A percentile compares a stretch with the other conserved stretches of the same genome.
Evolutionary conservation across 345 rosid genomes (phyloP).

Genomic region (Pseudoturritis turrita): DNA sequence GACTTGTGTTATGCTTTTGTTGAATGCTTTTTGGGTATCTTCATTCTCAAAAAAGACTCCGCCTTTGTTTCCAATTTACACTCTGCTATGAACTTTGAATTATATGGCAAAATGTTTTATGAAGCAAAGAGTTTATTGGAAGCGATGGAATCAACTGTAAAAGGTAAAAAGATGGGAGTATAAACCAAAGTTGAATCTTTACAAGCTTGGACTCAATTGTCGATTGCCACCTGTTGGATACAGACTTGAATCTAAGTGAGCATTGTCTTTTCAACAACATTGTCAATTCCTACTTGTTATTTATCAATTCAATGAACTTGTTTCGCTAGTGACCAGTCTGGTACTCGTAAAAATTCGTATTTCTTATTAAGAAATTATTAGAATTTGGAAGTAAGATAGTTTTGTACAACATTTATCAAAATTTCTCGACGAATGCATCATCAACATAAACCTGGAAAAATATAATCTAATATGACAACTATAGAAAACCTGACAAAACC

Average conservation of each 20-base stretch:
- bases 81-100: not conserved
- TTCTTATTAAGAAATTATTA: not conserved
- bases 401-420: slow-evolving; percentile 15
- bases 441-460: slow-evolving; percentile 1
- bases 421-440: not conserved
- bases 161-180: too few species aligned
- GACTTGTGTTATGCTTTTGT: not conserved
- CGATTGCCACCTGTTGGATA: too few species aligned
- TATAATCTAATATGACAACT: not conserved
- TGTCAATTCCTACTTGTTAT: too few species aligned
- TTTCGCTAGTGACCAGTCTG: not conserved
- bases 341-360: not conserved
- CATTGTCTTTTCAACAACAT: too few species aligned
- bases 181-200: too few species aligned
- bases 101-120: not conserved
- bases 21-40: not conserved
- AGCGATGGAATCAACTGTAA: too few species aligned
- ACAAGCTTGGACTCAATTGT: too few species aligned
- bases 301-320: too few species aligned
- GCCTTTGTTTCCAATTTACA: not conserved
- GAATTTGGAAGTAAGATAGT: not conserved
- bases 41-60: not conserved
- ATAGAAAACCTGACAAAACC: slow-evolving; percentile 9
- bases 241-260: too few species aligned
- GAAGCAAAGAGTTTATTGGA: too few species aligned